A percentile compares a stretch with the other conserved stretches of the same genome.
phyloP scores from a whole-genome alignment of 2,329 filamentous ascomycete genomes.

The Dothistroma pini region DNA sequence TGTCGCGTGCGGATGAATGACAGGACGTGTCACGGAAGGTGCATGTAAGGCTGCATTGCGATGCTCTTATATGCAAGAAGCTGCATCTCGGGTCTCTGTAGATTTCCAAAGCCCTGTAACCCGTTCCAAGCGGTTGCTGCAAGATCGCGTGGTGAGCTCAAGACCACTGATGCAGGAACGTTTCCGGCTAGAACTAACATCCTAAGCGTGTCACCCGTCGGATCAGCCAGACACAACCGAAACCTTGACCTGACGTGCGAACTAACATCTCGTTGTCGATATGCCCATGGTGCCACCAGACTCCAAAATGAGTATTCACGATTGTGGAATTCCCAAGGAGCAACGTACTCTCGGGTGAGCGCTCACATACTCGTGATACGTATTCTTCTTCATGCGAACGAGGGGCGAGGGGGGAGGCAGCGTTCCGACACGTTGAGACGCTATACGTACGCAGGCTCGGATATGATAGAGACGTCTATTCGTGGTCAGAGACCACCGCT shows the following conservation, averaged over 20 bases:
- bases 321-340: background rate
- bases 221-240: background rate
- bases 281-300: background rate
- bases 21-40: background rate
- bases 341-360: background rate
- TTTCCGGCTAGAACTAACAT: background rate
- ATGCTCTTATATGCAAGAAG: no score
- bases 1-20: background rate
- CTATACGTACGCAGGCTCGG: no score
- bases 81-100: background rate
- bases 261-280: background rate
- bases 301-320: background rate
- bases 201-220: background rate
- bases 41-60: background rate
- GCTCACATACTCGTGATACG: no score
- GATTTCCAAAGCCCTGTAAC: background rate
- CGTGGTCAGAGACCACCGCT: no score
- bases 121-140: background rate
- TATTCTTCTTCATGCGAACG: no score
- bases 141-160: background rate
- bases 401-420: no score
- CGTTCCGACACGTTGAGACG: no score
- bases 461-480: no score
- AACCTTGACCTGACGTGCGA: background rate
- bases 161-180: slow-evolving; percentile 1